Percentiles rank a stretch among this genome's conserved stretches.
Conservation (phyloP, 805 yeast genomes). For the Barnettozyma vustinii region DNA sequence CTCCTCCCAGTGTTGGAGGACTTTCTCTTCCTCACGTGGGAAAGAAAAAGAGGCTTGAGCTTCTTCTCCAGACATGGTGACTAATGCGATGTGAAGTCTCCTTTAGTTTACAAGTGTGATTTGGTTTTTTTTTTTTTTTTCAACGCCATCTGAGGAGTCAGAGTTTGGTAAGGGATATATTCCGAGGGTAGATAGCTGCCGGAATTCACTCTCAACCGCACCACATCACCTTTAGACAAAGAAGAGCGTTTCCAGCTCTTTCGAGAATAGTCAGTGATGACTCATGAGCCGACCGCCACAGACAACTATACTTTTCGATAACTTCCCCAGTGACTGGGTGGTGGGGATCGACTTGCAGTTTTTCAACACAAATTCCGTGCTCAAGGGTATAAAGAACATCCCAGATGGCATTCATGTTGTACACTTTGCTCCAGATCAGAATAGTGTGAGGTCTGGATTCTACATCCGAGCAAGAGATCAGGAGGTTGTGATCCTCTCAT, state of each 20-base stretch:
- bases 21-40: constrained; percentile 84
- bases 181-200: background rate
- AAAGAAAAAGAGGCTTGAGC: constrained; percentile 50
- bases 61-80: constrained; percentile 31
- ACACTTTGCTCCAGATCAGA: constrained; percentile 40
- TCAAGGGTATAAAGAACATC: constrained; percentile 48
- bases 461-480: constrained; percentile 31
- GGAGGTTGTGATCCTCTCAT: constrained; percentile 29
- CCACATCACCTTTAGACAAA: background rate
- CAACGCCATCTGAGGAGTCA: background rate
- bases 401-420: constrained; percentile 49
- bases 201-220: background rate
- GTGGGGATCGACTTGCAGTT: constrained; percentile 47
- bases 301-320: constrained; percentile 26
- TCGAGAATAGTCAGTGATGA: background rate
- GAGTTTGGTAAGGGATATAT: background rate
- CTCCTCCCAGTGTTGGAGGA: constrained; percentile 79
- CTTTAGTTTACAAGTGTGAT: background rate
- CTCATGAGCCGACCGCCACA: constrained; percentile 23
- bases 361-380: constrained; percentile 34
- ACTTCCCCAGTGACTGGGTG: constrained; percentile 31
- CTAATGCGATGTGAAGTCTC: background rate
- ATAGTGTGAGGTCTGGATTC: constrained; percentile 38
- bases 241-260: too few species aligned
- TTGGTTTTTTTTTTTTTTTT: background rate